Conservation (phyloP, 345 rosid species). For the Brassica juncea region DNA sequence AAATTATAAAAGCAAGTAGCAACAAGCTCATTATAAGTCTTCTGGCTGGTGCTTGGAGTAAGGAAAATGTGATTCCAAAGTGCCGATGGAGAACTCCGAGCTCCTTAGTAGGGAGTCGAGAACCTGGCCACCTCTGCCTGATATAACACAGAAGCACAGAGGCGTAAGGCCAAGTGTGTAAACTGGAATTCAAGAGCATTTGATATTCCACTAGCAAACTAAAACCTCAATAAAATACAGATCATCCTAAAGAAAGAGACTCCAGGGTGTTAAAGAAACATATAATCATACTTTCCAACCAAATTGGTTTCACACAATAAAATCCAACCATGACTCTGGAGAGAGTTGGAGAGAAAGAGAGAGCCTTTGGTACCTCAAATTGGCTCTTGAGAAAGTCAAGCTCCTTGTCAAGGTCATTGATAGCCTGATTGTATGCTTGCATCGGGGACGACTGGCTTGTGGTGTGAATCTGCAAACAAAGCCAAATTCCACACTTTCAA, state of each 20-base stretch:
- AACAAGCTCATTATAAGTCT: slow-evolving; percentile 21
- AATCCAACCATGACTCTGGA: slow-evolving; percentile 9
- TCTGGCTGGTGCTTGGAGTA: slow-evolving; percentile 11
- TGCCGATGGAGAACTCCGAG: not conserved
- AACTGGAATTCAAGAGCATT: not conserved
- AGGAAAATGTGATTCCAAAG: not conserved
- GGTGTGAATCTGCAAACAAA: slow-evolving; percentile 71
- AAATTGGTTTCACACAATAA: slow-evolving; percentile 6
- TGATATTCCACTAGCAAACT: slow-evolving; percentile 3
- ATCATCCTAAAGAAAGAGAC: not conserved
- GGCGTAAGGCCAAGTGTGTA: not conserved
- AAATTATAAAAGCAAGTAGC: slow-evolving; percentile 21
- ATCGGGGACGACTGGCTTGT: slow-evolving; percentile 95
- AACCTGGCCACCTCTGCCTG: slow-evolving; percentile 43
- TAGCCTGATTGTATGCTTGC: slow-evolving; percentile 96
- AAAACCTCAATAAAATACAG: not conserved
- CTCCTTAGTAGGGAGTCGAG: slow-evolving; percentile 29
- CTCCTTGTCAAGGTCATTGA: slow-evolving; percentile 91
- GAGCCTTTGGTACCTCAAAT: slow-evolving; percentile 63
- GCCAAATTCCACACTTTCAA: not conserved
- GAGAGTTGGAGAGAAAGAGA: slow-evolving; percentile 23
- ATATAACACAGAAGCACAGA: slow-evolving; percentile 11
- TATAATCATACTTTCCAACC: not conserved
- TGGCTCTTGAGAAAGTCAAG: slow-evolving; percentile 72
- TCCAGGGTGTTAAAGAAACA: not conserved